Percentiles rank a stretch among this genome's conserved stretches.
Conservation (phyloP, 1,284 basidiomycete species). For the Trichosporon ovoides region DNA sequence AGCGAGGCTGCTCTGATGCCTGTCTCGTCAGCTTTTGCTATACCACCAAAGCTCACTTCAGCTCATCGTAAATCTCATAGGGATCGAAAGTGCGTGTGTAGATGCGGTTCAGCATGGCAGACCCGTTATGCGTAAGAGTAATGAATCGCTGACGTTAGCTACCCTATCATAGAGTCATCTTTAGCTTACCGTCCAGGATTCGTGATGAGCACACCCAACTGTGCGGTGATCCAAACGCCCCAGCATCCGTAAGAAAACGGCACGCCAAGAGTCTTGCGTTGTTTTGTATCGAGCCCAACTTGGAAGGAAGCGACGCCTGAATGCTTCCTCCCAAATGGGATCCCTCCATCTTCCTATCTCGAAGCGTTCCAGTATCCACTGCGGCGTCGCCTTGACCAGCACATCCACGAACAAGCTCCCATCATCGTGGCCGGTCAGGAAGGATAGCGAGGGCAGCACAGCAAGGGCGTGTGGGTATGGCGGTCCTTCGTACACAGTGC, state of each 20-base stretch:
- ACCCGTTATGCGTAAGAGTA: conserved; percentile 41
- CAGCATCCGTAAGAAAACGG: conserved; percentile 35
- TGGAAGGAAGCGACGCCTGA: conserved; percentile 37
- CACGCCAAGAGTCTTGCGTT: conserved; percentile 39
- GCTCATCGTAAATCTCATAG: conserved; percentile 40
- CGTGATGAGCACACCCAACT: conserved; percentile 42
- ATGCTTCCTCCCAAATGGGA: conserved; percentile 38
- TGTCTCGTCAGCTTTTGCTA: not conserved
- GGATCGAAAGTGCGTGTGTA: conserved; percentile 45
- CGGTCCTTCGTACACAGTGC: conserved; percentile 20
- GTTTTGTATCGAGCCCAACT: conserved; percentile 40
- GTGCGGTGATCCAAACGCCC: conserved; percentile 37
- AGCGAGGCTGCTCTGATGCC: conserved; percentile 39
- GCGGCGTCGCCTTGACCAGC: conserved; percentile 33
- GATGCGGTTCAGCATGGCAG: conserved; percentile 40
- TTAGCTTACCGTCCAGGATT: conserved; percentile 42
- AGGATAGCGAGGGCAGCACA: conserved; percentile 29
- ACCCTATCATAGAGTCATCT: not conserved
- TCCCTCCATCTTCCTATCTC: conserved; percentile 34
- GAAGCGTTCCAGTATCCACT: conserved; percentile 42
- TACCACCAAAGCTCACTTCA: conserved; percentile 32
- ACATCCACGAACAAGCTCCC: conserved; percentile 32
- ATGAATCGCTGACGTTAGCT: conserved; percentile 35
- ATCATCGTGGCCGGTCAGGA: conserved; percentile 25
- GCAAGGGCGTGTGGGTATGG: conserved; percentile 36